A percentile compares a stretch with the other conserved stretches of the same genome.
These are phyloP conservation scores for Lipomyces anomalus DNA, from an alignment of 805 yeast genomes.

Conservation along the genomic window DNA sequence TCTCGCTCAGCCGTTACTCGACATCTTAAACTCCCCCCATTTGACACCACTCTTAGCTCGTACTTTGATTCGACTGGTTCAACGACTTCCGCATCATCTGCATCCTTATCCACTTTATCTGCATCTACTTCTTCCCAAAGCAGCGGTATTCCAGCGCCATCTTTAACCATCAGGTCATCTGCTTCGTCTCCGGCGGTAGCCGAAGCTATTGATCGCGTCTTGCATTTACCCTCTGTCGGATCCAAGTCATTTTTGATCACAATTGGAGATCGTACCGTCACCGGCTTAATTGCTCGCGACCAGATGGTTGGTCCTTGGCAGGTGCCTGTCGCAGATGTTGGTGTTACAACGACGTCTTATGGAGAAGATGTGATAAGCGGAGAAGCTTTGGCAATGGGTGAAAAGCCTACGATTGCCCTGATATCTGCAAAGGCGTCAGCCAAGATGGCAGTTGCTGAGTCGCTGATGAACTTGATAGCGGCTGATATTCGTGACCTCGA, in stretches of 20 bases:
- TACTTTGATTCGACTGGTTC: slow-evolving; percentile 16
- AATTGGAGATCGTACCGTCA: slow-evolving; percentile 97
- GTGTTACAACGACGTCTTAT: slow-evolving; percentile 86
- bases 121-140: too few species aligned
- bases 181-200: slow-evolving; percentile 32
- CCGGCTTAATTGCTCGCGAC: slow-evolving; percentile 94
- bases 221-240: slow-evolving; percentile 89
- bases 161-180: slow-evolving; percentile 8
- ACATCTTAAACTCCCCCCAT: slow-evolving; percentile 42
- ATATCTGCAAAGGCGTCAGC: slow-evolving; percentile 88
- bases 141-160: slow-evolving; percentile 4
- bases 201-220: slow-evolving; percentile 75
- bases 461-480: slow-evolving; percentile 79
- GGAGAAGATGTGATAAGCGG: slow-evolving; percentile 81
- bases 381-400: slow-evolving; percentile 97
- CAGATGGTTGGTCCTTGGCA: slow-evolving; percentile 99
- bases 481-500: slow-evolving; percentile 76
- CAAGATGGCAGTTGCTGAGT: slow-evolving; percentile 92
- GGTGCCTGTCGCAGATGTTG: slow-evolving; percentile 97
- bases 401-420: slow-evolving; percentile 84
- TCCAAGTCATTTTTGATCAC: slow-evolving; percentile 91
- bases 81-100: not conserved
- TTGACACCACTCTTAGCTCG: slow-evolving; percentile 31
- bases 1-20: slow-evolving; percentile 65
- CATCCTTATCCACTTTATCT: not conserved